phyloP scores from a whole-genome alignment of 805 yeast species.

The Starmerella floricola region DNA sequence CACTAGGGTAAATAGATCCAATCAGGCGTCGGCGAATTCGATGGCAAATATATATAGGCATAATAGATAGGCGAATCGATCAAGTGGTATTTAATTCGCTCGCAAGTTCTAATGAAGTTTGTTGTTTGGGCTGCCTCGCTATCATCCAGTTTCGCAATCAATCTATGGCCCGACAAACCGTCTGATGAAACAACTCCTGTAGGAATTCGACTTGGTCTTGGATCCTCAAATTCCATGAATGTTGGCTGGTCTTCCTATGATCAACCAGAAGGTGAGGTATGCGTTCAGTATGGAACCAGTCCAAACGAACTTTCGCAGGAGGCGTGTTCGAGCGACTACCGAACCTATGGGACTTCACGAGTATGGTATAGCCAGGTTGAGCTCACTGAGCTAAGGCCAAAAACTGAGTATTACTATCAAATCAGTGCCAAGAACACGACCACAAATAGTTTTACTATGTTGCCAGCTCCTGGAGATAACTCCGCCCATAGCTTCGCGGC shows the following conservation, averaged over 20 bases:
- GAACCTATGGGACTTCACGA: constrained; percentile 6
- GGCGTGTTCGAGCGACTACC: background rate
- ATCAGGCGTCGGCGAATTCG: no score
- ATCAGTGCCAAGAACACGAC: constrained; percentile 3
- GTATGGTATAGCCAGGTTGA: constrained; percentile 4
- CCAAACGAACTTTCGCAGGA: background rate
- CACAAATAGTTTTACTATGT: background rate
- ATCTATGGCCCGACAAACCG: constrained; percentile 8
- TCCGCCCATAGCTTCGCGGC: constrained; percentile 6
- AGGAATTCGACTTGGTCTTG: constrained; percentile 7
- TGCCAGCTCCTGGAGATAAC: constrained; percentile 4
- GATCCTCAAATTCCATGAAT: constrained; percentile 5
- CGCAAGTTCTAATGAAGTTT: no score
- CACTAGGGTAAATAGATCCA: no score
- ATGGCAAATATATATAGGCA: no score
- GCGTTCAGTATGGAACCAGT: constrained; percentile 2
- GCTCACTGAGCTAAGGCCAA: constrained; percentile 5
- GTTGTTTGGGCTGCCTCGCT: no score
- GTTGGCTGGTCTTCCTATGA: constrained; percentile 10
- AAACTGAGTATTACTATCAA: constrained; percentile 1
- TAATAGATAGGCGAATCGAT: no score
- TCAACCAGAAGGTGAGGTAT: background rate
- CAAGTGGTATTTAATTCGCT: no score
- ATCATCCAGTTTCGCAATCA: background rate
- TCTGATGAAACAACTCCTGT: constrained; percentile 5